Base-by-base conservation (phyloP, 805 yeast genomes). In the Metschnikowia lochheadii region DNA sequence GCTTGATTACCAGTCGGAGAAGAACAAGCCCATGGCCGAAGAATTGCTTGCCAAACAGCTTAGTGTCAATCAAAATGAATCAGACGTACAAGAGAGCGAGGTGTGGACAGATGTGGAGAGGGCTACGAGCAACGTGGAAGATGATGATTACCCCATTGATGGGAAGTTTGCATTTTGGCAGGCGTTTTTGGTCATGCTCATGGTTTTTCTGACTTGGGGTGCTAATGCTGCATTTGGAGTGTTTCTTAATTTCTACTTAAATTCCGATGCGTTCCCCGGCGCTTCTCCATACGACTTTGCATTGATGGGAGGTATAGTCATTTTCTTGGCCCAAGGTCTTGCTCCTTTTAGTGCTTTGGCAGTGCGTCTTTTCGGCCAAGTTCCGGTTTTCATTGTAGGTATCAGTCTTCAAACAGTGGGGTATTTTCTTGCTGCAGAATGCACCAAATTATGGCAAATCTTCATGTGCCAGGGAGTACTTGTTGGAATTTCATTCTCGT, bases 401-500 rank as follows among this genome's bases (percentile, higher is more conserved):
- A 66, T 74, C 2, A 54, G 67, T 4, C 36, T 79, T 3, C 82
- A 84, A 59, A 78, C 83, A 46, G 70, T 75, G 0, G 85, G 83
- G 0, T 73, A 78, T 40, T 50, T 86, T 40, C 57, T 85, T 48
- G 89, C 91, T 0, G 78, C 85, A 3, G 81, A 76, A 57, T 64
- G 86, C 1, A 78, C 75, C 1, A 69, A 76, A 41, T 60, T 82
- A 33, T 85, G 91, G 90, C 83, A 87, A 53, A 61, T 87, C 6
- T 83, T 76, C 58, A 62, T 83, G 34, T 79, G 88, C 18, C 91
- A 86, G 65, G 91, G 92, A 33, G 72, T 85, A 1, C 47, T 86
- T 46, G 76, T 76, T 41, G 86, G 89, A 23, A 59, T 78, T 21
- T 77, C 82, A 6, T 70, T 76, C 47, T 80, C 88, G 0, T 60